Conservation (phyloP, 2,329 filamentous ascomycete genomes). For the Colletotrichum australisinense region DNA sequence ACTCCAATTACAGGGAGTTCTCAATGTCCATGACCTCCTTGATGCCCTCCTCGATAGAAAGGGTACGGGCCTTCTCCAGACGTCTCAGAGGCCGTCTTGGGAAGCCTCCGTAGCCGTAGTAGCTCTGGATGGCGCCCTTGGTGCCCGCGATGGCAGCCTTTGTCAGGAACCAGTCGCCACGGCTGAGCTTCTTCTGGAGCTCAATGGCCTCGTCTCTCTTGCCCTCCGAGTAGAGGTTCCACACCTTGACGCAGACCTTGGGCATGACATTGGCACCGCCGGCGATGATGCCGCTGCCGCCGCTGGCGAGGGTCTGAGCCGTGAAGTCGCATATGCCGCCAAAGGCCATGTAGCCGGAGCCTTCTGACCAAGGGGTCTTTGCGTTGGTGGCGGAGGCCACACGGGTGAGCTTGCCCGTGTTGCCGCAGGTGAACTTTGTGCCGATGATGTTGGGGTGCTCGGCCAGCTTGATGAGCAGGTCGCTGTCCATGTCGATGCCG, state of each 20-base stretch:
- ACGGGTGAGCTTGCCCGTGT: conserved; percentile 88
- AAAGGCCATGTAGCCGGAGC: conserved; percentile 83
- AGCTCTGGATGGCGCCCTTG: conserved; percentile 83
- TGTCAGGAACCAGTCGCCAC: conserved; percentile 85
- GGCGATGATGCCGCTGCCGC: conserved; percentile 86
- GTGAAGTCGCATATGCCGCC: conserved; percentile 92
- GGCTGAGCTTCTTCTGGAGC: conserved; percentile 81
- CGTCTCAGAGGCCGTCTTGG: conserved; percentile 79
- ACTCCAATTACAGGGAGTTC: conserved; percentile 54
- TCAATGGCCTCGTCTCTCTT: conserved; percentile 80
- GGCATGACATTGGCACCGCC: conserved; percentile 89
- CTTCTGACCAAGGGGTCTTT: conserved; percentile 70
- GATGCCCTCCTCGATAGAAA: conserved; percentile 65
- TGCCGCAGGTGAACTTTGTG: conserved; percentile 93
- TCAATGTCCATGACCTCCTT: conserved; percentile 76
- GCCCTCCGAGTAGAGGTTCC: conserved; percentile 79
- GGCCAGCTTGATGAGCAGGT: conserved; percentile 83
- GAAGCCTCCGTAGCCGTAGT: conserved; percentile 84
- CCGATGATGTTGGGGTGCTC: conserved; percentile 87
- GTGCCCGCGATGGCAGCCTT: conserved; percentile 88
- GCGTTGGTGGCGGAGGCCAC: conserved; percentile 80
- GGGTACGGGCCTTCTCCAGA: conserved; percentile 66
- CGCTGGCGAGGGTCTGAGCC: conserved; percentile 81
- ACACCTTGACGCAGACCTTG: conserved; percentile 82
- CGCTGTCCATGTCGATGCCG: conserved; percentile 90